A percentile compares a stretch with the other conserved stretches of the same genome.
phyloP scores from a whole-genome alignment of 2,329 filamentous ascomycete genomes.

The Beauveria caledonica region DNA sequence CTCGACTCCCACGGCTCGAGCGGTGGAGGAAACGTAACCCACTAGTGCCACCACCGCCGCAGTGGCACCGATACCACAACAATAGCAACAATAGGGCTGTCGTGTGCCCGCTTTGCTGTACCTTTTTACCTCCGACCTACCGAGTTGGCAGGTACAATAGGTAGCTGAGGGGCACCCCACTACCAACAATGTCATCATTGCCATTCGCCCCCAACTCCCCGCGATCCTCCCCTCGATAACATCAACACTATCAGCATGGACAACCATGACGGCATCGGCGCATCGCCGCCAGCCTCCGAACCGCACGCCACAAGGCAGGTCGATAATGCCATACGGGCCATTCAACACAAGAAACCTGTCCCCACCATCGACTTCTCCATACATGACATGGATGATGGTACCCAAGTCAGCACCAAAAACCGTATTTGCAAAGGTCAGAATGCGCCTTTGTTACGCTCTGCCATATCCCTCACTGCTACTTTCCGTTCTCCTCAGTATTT shows the following conservation, averaged over 20 bases:
- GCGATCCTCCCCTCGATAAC: not conserved
- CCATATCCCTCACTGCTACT: not conserved
- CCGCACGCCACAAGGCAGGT: constrained; percentile 53
- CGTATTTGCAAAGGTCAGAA: constrained; percentile 91
- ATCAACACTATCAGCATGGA: not conserved
- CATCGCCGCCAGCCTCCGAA: constrained; percentile 32
- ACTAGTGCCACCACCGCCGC: not conserved
- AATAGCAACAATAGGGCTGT: constrained; percentile 7
- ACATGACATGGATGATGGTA: constrained; percentile 96
- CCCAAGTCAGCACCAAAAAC: constrained; percentile 89
- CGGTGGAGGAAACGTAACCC: not conserved
- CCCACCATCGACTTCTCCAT: constrained; percentile 98
- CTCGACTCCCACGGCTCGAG: not conserved
- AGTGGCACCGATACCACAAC: not conserved
- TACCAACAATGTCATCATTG: not conserved
- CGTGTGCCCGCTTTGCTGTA: constrained; percentile 1
- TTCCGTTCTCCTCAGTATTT: not conserved
- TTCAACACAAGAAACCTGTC: constrained; percentile 87
- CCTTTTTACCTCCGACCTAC: not conserved
- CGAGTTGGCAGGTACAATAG: not conserved
- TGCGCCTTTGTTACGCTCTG: not conserved
- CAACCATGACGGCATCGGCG: constrained; percentile 24
- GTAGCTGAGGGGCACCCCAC: not conserved
- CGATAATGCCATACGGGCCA: constrained; percentile 85
- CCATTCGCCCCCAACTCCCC: not conserved